Conservation (phyloP, 768 basidiomycete species). For the Xerocomus potaroensis region DNA sequence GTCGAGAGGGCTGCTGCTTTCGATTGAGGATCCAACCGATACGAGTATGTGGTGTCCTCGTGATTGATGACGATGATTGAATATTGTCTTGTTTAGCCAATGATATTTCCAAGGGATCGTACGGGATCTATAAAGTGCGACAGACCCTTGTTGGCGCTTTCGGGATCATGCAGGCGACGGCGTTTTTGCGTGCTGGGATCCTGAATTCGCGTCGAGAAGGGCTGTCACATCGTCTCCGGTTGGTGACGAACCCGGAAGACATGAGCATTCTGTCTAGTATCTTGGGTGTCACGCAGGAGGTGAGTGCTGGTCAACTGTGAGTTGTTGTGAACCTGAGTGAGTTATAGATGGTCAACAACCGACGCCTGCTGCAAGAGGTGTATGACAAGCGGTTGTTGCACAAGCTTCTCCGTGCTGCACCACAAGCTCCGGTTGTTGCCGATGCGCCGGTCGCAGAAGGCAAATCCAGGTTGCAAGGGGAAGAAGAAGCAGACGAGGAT, state of each 20-base stretch:
- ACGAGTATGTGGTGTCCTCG: constrained; percentile 50
- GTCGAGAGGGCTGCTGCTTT: constrained; percentile 54
- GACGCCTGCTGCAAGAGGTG: constrained; percentile 63
- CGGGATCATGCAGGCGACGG: constrained; percentile 69
- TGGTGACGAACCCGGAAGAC: constrained; percentile 50
- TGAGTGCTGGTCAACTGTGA: constrained; percentile 29
- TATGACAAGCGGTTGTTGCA: constrained; percentile 60
- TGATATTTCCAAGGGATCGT: constrained; percentile 89
- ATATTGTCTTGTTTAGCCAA: constrained; percentile 61
- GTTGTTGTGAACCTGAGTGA: constrained; percentile 2
- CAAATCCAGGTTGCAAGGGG: constrained; percentile 25
- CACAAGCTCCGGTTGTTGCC: constrained; percentile 13
- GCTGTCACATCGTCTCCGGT: constrained; percentile 41
- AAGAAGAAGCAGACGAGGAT: constrained; percentile 34
- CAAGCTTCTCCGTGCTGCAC: constrained; percentile 45
- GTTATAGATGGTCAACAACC: constrained; percentile 66
- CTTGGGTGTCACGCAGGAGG: constrained; percentile 82
- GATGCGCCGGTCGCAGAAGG: constrained; percentile 17
- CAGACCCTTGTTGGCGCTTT: constrained; percentile 80
- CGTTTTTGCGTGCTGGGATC: constrained; percentile 62
- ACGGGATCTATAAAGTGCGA: constrained; percentile 75
- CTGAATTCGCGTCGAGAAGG: constrained; percentile 54
- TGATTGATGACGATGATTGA: not conserved
- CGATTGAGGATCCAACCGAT: constrained; percentile 94
- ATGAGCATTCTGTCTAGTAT: constrained; percentile 78